A percentile compares a stretch with the other conserved stretches of the same genome.
Conservation (phyloP, 2,329 filamentous ascomycete genomes). For the Exophiala spinifera region DNA sequence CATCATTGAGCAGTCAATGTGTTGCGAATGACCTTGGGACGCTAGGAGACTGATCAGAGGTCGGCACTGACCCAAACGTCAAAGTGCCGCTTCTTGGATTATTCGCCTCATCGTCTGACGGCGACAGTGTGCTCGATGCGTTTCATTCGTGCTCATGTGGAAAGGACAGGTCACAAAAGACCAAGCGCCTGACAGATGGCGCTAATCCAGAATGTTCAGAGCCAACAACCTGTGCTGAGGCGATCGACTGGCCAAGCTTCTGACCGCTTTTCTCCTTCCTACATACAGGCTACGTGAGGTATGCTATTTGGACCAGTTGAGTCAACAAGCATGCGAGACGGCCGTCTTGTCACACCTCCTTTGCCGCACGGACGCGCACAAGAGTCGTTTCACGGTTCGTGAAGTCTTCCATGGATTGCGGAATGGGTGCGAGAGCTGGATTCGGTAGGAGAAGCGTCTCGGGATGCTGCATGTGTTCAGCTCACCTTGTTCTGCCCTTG, state of each 20-base stretch:
- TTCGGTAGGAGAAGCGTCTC: conserved; percentile 5
- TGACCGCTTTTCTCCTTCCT: conserved; percentile 20
- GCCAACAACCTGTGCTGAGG: conserved; percentile 12
- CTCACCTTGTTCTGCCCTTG: conserved; percentile 3
- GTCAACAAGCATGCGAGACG: conserved; percentile 11
- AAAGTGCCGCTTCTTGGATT: background rate
- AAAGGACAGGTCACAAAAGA: conserved; percentile 14
- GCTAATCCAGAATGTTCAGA: background rate
- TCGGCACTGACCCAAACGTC: background rate
- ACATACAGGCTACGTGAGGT: conserved; percentile 1
- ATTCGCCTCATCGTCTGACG: background rate
- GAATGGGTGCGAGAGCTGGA: conserved; percentile 6
- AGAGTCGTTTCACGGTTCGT: conserved; percentile 2
- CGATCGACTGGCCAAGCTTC: conserved; percentile 17
- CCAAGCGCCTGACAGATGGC: conserved; percentile 8
- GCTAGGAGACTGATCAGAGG: too few species aligned
- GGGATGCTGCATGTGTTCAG: conserved; percentile 1
- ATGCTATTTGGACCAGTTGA: conserved; percentile 7
- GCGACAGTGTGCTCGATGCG: background rate
- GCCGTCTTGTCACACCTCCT: conserved; percentile 10
- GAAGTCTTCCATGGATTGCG: background rate
- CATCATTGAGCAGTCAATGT: too few species aligned
- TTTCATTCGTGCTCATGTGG: background rate
- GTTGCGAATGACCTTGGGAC: too few species aligned
- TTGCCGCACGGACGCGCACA: conserved; percentile 5